Base-by-base conservation (phyloP, 1,284 basidiomycete species). In the Puccinia coronata region DNA sequence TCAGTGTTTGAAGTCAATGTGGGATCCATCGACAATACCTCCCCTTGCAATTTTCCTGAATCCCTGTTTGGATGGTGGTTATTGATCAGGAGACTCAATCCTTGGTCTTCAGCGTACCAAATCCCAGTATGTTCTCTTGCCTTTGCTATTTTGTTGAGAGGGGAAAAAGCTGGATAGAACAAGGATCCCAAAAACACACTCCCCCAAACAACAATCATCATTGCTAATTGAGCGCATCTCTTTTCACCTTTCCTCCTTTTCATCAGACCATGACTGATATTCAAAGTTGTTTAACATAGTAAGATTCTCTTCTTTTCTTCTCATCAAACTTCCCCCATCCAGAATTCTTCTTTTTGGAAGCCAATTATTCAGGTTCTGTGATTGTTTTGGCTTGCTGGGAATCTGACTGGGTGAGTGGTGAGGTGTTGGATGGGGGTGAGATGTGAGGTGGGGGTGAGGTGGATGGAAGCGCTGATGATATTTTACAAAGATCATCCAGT, bases 51-150 rank as follows among this genome's bases (percentile, higher is more conserved):
- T 84, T 98, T 96, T 86, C 96, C 96, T 6, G 97, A 99, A 84
- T 92, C 93, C 0, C 90, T 99, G 0, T 98, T 95, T 1, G 97
- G 97, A 31, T 98, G 95, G 92, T 98, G 95, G 94, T 90, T 99
- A 23, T 88, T 98, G 80, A 86, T 99, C 82, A 97, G 96, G 86
- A 89, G 94, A 82, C 97, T 91, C 91, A 87, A 85, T 73, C 86
- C 85, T 11, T 86, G 86, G 85, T 84, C 82, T 61, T 70, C 65
- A 31, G 69, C 65, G 18, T 43, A 80, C 36, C 23, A 59, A 16
- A 80, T 80, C 41, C 77, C 77, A 20, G 77, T 72, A 71, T 20
- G 69, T 80, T 16, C 14, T 31, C 49, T n/a, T n/a, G n/a, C n/a
- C n/a, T n/a, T 14, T 73, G 14, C 16, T 28, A 43, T 25, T 36